Base-by-base conservation (phyloP, 2,329 filamentous ascomycete species). In the Thelonectria rubi region DNA sequence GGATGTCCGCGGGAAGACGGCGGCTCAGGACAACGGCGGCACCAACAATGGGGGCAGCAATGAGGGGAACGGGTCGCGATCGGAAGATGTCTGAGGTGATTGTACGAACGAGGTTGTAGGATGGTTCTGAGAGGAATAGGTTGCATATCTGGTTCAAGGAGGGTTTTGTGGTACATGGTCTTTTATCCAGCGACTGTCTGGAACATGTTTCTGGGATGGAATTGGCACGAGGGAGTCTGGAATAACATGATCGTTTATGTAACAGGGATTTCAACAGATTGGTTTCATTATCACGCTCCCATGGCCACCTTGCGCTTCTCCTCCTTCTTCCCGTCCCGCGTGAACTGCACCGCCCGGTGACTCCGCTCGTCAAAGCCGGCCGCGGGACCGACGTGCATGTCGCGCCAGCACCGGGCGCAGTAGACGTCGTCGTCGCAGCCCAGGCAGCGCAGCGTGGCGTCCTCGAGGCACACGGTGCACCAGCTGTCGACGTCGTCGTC, bases 381-480 rank as follows among this genome's bases (percentile, higher is more conserved):
- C 46, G 82, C 81, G 1, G 88, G 87, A 0, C 91, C 89, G 34
- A 86, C 79, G 71, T 96, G 93, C 75, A 93, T 92, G 72, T 94
- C 92, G 61, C 83, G 84, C 92, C 92, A 97, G 79, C 93, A 96
- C 15, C 85, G 80, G 20, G 83, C 81, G 74, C 93, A 97, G 73
- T 94, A 96, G 42, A 92, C 80, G 65, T 94, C 88, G 26, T 78
- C 77, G 37, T 88, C 87, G 69, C 93, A 97, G 3, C 89, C 91
- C 0, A 88, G 73, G 73, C 93, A 97, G 59, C 83, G 83, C 26
- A 95, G 78, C 3, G 87, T 88, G 0, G 90, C 92, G 71, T 95
- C 91, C 60, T 93, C 91, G 48, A 90, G 87, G 73, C 93, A 97
- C 10, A 95, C 93, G 32, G 89, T 85, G 74, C 93, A 96, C 91